A percentile compares a stretch with the other conserved stretches of the same genome.
These are phyloP conservation scores for Kandelia obovata DNA, from an alignment of 345 rosid genomes.

Conservation along the genomic window DNA sequence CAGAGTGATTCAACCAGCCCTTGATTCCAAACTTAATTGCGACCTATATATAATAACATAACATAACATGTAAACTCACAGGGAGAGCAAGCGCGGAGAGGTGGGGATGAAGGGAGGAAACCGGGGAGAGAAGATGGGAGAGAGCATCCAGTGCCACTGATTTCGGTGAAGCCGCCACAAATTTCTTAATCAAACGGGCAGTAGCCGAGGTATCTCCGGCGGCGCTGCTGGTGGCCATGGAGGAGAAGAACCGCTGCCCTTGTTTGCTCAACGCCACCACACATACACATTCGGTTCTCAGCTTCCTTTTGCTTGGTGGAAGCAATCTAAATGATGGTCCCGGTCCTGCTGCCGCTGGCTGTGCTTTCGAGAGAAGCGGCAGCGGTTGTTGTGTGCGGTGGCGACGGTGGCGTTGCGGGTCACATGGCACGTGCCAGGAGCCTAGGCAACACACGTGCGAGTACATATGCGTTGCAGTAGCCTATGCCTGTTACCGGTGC, in stretches of 20 bases:
- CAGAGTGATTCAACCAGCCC: constrained; percentile 1
- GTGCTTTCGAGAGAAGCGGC: constrained; percentile 5
- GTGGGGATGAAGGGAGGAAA: constrained; percentile 34
- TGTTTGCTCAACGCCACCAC: constrained; percentile 52
- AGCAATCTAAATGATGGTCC: too few relatives aligned
- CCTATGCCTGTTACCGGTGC: too few relatives aligned
- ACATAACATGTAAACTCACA: constrained; percentile 30
- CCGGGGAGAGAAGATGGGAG: constrained; percentile 66
- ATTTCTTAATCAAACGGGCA: constrained; percentile 62
- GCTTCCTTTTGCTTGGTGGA: not conserved
- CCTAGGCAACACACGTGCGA: not conserved
- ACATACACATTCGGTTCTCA: not conserved
- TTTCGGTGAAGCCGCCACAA: constrained; percentile 67
- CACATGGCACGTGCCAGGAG: constrained; percentile 2
- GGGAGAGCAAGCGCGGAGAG: constrained; percentile 61
- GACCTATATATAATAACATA: not conserved
- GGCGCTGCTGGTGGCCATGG: constrained; percentile 36
- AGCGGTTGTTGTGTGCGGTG: not conserved
- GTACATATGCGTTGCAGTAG: not conserved
- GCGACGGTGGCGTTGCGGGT: not conserved
- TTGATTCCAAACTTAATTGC: not conserved
- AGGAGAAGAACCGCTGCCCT: constrained; percentile 50
- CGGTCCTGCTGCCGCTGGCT: not conserved
- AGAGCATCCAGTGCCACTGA: constrained; percentile 65
- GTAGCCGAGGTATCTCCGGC: constrained; percentile 43